These are phyloP conservation scores for Myriosclerotinia scirpicola DNA, from an alignment of 2,329 filamentous ascomycete species.

Conservation along the genomic window DNA sequence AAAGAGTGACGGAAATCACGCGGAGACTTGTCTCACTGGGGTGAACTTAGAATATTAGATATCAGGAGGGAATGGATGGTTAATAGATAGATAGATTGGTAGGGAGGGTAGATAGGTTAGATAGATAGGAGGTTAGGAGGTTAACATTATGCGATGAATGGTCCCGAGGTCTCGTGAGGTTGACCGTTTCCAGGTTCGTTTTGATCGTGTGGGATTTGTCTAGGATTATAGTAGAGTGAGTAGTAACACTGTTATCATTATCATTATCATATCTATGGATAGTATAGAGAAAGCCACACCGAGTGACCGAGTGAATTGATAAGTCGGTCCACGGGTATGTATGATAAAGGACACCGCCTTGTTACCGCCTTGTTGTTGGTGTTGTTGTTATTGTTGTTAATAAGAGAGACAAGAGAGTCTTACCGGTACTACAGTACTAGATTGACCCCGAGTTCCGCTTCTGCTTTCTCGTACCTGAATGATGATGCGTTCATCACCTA, in stretches of 20 bases:
- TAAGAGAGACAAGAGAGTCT: too few relatives aligned
- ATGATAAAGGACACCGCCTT: too few relatives aligned
- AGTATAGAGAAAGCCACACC: slow-evolving; percentile 1
- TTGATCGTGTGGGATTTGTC: slow-evolving; percentile 10
- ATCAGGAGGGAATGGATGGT: not conserved
- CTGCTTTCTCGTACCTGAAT: too few relatives aligned
- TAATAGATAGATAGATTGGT: not conserved
- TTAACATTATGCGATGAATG: not conserved
- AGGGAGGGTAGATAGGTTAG: not conserved
- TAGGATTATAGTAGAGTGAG: too few relatives aligned
- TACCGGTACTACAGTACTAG: not conserved
- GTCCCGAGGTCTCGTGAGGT: slow-evolving; percentile 1
- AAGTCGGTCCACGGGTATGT: too few relatives aligned
- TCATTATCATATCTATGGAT: not conserved
- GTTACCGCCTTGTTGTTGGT: not conserved
- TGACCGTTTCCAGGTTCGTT: slow-evolving; percentile 17
- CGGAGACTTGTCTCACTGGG: slow-evolving; percentile 10
- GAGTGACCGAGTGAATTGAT: not conserved
- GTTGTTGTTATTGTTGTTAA: too few relatives aligned
- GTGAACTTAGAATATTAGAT: not conserved
- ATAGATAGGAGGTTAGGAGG: slow-evolving; percentile 6
- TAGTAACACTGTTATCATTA: not conserved
- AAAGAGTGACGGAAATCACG: slow-evolving; percentile 12
- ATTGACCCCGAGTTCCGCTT: slow-evolving; percentile 16
- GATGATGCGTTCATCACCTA: too few relatives aligned